Conservation (phyloP, 495 filamentous ascomycete genomes). For the Hypoxylon fuscum region DNA sequence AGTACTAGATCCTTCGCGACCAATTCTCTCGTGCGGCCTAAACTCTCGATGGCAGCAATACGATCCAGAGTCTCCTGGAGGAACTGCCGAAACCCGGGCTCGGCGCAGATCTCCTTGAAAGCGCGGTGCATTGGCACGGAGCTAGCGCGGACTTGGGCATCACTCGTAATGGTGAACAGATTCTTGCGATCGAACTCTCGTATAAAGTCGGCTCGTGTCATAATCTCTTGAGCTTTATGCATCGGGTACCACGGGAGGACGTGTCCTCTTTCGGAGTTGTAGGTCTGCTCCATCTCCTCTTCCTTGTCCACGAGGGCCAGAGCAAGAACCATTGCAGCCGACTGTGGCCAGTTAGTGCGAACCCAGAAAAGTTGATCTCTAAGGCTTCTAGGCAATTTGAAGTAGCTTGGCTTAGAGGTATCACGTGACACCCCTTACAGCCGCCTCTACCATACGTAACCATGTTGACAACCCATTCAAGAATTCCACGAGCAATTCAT, state of each 20-base stretch:
- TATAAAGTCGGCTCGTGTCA: conserved; percentile 97
- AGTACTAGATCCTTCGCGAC: conserved; percentile 82
- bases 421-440: too few species aligned
- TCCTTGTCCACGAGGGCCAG: conserved; percentile 86
- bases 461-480: too few species aligned
- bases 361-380: too few species aligned
- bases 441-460: too few species aligned
- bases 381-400: too few species aligned
- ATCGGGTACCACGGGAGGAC: conserved; percentile 83
- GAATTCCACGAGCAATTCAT: too few species aligned
- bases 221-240: conserved; percentile 84
- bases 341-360: conserved; percentile 57
- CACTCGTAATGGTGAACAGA: conserved; percentile 91
- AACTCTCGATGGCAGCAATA: conserved; percentile 88
- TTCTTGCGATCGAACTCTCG: conserved; percentile 91
- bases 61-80: conserved; percentile 83
- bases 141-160: conserved; percentile 88
- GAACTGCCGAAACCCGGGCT: conserved; percentile 79
- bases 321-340: conserved; percentile 93
- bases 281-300: conserved; percentile 68
- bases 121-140: conserved; percentile 96
- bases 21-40: conserved; percentile 89
- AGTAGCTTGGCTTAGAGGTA: too few species aligned
- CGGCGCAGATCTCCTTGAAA: conserved; percentile 79
- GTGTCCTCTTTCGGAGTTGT: conserved; percentile 73